Evolutionary conservation across 495 filamentous ascomycete species (phyloP).

Genomic region (Penicillium psychrofluorescens): DNA sequence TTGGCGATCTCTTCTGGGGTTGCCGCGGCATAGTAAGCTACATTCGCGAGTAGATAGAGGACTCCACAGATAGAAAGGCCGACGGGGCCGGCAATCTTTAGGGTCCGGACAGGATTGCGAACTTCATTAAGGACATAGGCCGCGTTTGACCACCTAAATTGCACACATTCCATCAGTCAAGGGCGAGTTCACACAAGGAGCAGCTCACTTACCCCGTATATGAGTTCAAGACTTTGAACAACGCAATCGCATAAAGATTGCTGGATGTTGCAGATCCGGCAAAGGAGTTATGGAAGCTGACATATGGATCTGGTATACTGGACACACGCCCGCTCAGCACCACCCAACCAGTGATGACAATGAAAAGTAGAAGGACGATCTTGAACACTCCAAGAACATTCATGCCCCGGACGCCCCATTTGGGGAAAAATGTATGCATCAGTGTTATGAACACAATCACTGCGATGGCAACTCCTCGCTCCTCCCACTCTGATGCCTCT

Average conservation of each 20-base stretch:
- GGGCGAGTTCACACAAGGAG: neutral
- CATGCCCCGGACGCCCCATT: conserved; percentile 25
- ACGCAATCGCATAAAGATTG: conserved; percentile 40
- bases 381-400: conserved; percentile 31
- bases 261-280: conserved; percentile 24
- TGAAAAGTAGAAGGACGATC: conserved; percentile 30
- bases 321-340: conserved; percentile 22
- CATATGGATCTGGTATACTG: conserved; percentile 23
- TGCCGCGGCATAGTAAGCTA: conserved; percentile 59
- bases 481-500: conserved; percentile 22
- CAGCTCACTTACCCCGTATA: conserved; percentile 42
- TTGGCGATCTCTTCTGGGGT: conserved; percentile 56
- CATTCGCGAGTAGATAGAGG: conserved; percentile 58
- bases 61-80: conserved; percentile 50
- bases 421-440: conserved; percentile 19
- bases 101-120: conserved; percentile 55
- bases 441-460: conserved; percentile 22
- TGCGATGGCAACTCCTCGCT: conserved; percentile 22
- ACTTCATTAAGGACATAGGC: conserved; percentile 71
- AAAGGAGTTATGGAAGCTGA: conserved; percentile 24
- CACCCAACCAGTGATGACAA: conserved; percentile 31
- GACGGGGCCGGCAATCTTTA: conserved; percentile 52
- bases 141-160: conserved; percentile 44
- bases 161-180: neutral
- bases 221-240: conserved; percentile 65